Percentiles rank a stretch among this genome's conserved stretches.
These are phyloP conservation scores for Fomitiporia mediterranea DNA, from an alignment of 1,284 basidiomycete genomes.

Conservation along the genomic window DNA sequence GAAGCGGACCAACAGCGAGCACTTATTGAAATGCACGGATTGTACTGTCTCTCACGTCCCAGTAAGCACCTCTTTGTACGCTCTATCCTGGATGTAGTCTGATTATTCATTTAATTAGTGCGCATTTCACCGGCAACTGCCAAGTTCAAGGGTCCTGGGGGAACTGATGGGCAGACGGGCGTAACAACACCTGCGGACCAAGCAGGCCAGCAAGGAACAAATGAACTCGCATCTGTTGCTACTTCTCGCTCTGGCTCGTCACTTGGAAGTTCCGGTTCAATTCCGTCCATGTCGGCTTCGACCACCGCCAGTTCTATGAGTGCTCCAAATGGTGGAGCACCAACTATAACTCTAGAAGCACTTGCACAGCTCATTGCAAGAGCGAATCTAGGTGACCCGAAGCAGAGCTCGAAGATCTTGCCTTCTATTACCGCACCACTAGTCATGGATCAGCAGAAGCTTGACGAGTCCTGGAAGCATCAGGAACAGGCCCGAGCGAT, in stretches of 20 bases:
- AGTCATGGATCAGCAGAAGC: constrained; percentile 38
- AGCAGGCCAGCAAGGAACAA: constrained; percentile 24
- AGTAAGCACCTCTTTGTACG: constrained; percentile 48
- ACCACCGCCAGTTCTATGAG: constrained; percentile 45
- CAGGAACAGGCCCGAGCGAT: constrained; percentile 76
- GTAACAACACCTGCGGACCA: not conserved
- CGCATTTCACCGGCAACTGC: constrained; percentile 86
- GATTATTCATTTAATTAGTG: constrained; percentile 43
- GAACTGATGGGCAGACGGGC: constrained; percentile 33
- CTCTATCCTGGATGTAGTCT: too few relatives aligned
- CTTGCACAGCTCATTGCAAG: constrained; percentile 41
- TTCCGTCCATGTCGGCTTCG: constrained; percentile 51
- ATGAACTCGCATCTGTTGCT: constrained; percentile 31
- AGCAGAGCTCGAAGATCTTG: constrained; percentile 23
- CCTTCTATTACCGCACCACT: constrained; percentile 39
- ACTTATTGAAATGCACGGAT: constrained; percentile 84
- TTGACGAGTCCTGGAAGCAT: constrained; percentile 78
- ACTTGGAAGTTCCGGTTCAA: constrained; percentile 48
- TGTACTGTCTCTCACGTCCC: constrained; percentile 80
- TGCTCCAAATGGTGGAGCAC: constrained; percentile 7
- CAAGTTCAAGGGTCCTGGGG: constrained; percentile 65
- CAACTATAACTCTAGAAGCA: constrained; percentile 35
- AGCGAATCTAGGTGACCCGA: constrained; percentile 15
- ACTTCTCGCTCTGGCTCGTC: constrained; percentile 53
- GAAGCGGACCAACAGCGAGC: constrained; percentile 85